phyloP scores from a whole-genome alignment of 805 yeast genomes.

The Candida loeiensis region DNA sequence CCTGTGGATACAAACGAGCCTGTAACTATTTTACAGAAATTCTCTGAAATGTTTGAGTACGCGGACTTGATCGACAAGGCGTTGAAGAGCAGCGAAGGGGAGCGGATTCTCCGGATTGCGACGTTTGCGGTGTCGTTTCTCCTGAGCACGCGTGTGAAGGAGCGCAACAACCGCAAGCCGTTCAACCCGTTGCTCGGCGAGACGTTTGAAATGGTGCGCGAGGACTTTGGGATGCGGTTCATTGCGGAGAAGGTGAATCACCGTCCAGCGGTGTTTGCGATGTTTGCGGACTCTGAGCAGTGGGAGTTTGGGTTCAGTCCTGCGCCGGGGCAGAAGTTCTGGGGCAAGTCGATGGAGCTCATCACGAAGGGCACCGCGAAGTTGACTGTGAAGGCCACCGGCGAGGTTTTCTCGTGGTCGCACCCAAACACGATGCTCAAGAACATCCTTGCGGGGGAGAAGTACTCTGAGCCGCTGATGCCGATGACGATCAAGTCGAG shows the following conservation, averaged over 20 bases:
- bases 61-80: slow-evolving; percentile 64
- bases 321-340: slow-evolving; percentile 79
- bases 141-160: slow-evolving; percentile 68
- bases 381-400: slow-evolving; percentile 53
- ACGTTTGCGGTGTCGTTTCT: slow-evolving; percentile 77
- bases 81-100: slow-evolving; percentile 47
- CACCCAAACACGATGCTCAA: slow-evolving; percentile 82
- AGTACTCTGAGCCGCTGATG: slow-evolving; percentile 83
- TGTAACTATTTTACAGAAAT: slow-evolving; percentile 70
- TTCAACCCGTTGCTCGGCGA: slow-evolving; percentile 94
- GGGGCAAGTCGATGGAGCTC: slow-evolving; percentile 92
- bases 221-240: slow-evolving; percentile 71
- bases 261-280: slow-evolving; percentile 82
- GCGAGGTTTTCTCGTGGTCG: slow-evolving; percentile 74
- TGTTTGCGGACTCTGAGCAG: slow-evolving; percentile 62
- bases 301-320: slow-evolving; percentile 72
- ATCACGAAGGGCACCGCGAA: slow-evolving; percentile 67
- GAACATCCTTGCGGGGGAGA: slow-evolving; percentile 91
- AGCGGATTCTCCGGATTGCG: slow-evolving; percentile 64
- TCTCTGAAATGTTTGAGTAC: slow-evolving; percentile 79
- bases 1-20: slow-evolving; percentile 96
- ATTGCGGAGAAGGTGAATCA: slow-evolving; percentile 85
- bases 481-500: slow-evolving; percentile 64
- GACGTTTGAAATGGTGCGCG: slow-evolving; percentile 85
- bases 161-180: slow-evolving; percentile 80